phyloP scores from a whole-genome alignment of 73 alveolate species.

The Paramecium tetraurelia region DNA sequence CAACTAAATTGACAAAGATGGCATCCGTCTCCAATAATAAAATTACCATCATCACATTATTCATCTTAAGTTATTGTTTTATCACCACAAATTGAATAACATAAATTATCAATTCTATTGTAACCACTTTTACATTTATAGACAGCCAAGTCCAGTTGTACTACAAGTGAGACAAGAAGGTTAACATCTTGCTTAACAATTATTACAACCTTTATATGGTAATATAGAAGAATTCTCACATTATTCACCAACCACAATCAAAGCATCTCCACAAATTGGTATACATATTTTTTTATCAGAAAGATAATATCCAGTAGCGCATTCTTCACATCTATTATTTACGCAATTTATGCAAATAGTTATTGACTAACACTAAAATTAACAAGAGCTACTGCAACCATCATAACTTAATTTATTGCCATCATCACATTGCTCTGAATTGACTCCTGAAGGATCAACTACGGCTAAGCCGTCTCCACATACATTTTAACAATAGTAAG shows the following conservation, averaged over 20 bases:
- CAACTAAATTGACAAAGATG: background rate
- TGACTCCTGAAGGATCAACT: too few species aligned
- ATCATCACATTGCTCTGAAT: constrained; percentile 13
- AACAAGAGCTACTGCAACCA: background rate
- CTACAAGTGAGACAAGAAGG: too few species aligned
- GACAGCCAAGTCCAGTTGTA: constrained; percentile 18
- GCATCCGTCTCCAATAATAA: background rate
- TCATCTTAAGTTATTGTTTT: background rate
- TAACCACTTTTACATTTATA: background rate
- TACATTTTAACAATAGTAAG: background rate
- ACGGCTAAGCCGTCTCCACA: background rate
- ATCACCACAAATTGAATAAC: background rate
- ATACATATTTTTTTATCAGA: background rate
- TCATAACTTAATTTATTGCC: background rate
- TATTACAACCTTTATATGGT: background rate
- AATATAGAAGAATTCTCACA: background rate
- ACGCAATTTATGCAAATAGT: too few species aligned
- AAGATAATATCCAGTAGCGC: too few species aligned
- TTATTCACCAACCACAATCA: background rate
- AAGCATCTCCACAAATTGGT: background rate
- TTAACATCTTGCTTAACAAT: constrained; percentile 3
- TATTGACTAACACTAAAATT: too few species aligned
- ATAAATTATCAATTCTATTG: background rate
- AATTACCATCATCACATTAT: background rate
- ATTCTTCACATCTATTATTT: too few species aligned